Evolutionary conservation across 495 filamentous ascomycete species (phyloP).

Genomic region (Penicillium canescens): DNA sequence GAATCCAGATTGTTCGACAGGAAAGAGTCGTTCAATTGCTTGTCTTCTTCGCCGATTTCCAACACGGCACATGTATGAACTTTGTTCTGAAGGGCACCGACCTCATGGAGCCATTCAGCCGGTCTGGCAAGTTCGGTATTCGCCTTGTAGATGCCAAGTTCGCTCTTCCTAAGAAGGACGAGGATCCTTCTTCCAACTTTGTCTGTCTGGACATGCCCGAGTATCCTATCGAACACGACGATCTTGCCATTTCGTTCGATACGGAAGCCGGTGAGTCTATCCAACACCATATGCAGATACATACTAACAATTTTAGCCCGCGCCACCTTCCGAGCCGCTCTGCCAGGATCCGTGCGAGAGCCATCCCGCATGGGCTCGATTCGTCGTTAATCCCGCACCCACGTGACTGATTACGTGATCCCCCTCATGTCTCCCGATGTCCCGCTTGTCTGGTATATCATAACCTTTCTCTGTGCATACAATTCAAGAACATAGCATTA

Average conservation of each 20-base stretch:
- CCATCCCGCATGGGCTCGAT: slow-evolving; percentile 52
- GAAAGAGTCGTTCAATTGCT: slow-evolving; percentile 72
- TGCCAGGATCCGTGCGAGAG: slow-evolving; percentile 49
- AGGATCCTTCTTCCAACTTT: slow-evolving; percentile 63
- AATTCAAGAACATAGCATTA: slow-evolving; percentile 24
- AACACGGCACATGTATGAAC: slow-evolving; percentile 82
- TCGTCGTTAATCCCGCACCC: slow-evolving; percentile 35
- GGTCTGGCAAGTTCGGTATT: slow-evolving; percentile 65
- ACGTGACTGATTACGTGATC: slow-evolving; percentile 26
- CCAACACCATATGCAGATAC: neutral
- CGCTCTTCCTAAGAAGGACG: slow-evolving; percentile 66
- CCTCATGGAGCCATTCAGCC: slow-evolving; percentile 68
- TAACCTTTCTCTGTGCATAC: slow-evolving; percentile 28
- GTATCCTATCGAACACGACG: slow-evolving; percentile 87
- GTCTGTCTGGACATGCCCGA: slow-evolving; percentile 83
- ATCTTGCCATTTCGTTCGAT: slow-evolving; percentile 83
- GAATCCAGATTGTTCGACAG: slow-evolving; percentile 76
- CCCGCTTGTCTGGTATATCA: slow-evolving; percentile 21
- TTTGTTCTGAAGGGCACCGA: slow-evolving; percentile 82
- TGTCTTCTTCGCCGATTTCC: slow-evolving; percentile 78
- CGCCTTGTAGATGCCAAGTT: slow-evolving; percentile 89
- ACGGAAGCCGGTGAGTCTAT: slow-evolving; percentile 66
- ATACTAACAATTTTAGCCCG: slow-evolving; percentile 40
- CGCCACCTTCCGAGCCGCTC: slow-evolving; percentile 41
- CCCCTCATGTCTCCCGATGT: slow-evolving; percentile 8